Evolutionary conservation across 2,329 filamentous ascomycete species (phyloP).

Genomic region (Alternaria tenuissima): DNA sequence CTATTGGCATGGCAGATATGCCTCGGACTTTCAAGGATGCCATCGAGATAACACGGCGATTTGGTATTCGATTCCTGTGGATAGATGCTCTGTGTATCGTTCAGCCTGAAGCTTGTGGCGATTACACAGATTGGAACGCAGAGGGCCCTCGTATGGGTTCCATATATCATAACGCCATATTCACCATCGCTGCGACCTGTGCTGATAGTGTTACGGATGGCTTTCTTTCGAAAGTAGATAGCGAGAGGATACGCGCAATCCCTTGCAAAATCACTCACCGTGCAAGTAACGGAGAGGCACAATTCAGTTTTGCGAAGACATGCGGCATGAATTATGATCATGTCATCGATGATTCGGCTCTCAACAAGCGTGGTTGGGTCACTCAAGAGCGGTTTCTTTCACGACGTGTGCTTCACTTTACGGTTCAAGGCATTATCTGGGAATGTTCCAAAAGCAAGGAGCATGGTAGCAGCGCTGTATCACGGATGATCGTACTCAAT

Average conservation of each 20-base stretch:
- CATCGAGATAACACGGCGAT: not conserved
- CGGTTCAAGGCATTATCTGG: not conserved
- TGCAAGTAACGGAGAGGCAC: too few species aligned
- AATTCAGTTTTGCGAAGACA: too few species aligned
- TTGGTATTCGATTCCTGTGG: conserved; percentile 9
- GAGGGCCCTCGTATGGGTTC: too few species aligned
- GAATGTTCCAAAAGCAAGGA: not conserved
- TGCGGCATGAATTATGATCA: not conserved
- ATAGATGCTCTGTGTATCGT: conserved; percentile 17
- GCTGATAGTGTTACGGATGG: too few species aligned
- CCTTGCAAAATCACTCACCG: too few species aligned
- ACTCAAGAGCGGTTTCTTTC: conserved; percentile 2
- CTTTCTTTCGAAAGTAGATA: too few species aligned
- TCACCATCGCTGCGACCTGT: too few species aligned
- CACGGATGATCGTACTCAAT: too few species aligned
- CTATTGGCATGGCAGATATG: not conserved
- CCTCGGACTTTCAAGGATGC: conserved; percentile 16
- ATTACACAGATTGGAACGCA: not conserved
- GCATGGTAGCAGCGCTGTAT: not conserved
- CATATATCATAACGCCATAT: too few species aligned
- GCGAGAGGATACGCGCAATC: too few species aligned
- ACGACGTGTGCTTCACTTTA: conserved; percentile 5
- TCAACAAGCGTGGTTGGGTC: conserved; percentile 4
- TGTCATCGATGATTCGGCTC: not conserved
- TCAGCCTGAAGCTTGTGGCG: not conserved